Conservation (phyloP, 768 basidiomycete genomes). For the Xerocomellus chrysenteron region DNA sequence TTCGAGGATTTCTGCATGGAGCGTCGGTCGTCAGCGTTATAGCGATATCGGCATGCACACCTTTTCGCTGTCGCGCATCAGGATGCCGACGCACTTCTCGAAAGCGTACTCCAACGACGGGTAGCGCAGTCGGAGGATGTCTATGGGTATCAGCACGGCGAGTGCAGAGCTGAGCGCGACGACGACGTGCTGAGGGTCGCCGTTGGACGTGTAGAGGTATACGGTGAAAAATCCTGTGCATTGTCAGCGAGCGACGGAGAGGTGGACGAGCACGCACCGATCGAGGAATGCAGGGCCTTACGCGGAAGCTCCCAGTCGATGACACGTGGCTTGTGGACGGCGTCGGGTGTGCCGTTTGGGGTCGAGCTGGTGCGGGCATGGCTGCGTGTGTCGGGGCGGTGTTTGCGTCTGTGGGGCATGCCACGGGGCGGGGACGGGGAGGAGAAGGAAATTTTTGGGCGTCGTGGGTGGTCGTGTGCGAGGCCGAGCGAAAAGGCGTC, state of each 20-base stretch:
- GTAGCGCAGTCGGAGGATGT: slow-evolving; percentile 68
- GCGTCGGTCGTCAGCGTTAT: neutral
- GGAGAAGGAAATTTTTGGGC: slow-evolving; percentile 45
- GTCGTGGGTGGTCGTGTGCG: slow-evolving; percentile 35
- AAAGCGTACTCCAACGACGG: slow-evolving; percentile 66
- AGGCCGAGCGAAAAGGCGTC: slow-evolving; percentile 37
- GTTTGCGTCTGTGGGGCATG: slow-evolving; percentile 33
- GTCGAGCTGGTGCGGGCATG: slow-evolving; percentile 10
- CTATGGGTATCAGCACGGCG: slow-evolving; percentile 67
- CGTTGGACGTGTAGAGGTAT: slow-evolving; percentile 52
- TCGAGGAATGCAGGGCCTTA: slow-evolving; percentile 84
- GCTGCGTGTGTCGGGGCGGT: slow-evolving; percentile 10
- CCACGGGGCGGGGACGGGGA: slow-evolving; percentile 27
- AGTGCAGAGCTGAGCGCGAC: slow-evolving; percentile 64
- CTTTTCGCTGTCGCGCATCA: slow-evolving; percentile 90
- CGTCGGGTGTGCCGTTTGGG: slow-evolving; percentile 5
- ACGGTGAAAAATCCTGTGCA: slow-evolving; percentile 60
- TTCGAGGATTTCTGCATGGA: slow-evolving; percentile 56
- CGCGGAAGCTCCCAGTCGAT: slow-evolving; percentile 90
- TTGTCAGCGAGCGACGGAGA: slow-evolving; percentile 6
- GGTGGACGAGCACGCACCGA: slow-evolving; percentile 55
- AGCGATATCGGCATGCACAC: slow-evolving; percentile 34
- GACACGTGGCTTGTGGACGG: slow-evolving; percentile 10
- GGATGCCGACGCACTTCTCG: slow-evolving; percentile 69
- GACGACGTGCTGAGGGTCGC: slow-evolving; percentile 52